These are phyloP conservation scores for Exophiala oligosperma DNA, from an alignment of 2,329 filamentous ascomycete genomes.

Conservation along the genomic window DNA sequence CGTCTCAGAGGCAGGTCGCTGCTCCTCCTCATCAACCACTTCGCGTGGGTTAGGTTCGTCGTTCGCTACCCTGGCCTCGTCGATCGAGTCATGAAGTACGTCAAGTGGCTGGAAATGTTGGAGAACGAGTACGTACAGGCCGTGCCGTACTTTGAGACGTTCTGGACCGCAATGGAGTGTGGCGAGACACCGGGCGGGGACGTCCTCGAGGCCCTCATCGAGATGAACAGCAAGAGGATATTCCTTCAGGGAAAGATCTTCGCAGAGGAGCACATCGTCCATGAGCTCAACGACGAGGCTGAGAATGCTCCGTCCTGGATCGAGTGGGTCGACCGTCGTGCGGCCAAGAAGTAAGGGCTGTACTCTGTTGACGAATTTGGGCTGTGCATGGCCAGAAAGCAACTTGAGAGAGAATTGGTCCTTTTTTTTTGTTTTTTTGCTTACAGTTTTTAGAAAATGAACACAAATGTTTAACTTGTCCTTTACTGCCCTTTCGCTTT, in stretches of 20 bases:
- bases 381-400: too few relatives aligned
- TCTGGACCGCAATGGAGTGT: not conserved
- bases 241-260: conserved; percentile 3
- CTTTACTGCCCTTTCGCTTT: too few relatives aligned
- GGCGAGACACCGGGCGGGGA: not conserved
- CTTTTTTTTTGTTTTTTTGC: too few relatives aligned
- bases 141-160: conserved; percentile 1
- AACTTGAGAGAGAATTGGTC: too few relatives aligned
- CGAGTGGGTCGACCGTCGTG: not conserved
- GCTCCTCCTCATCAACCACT: conserved; percentile 3
- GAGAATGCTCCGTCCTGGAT: conserved; percentile 2
- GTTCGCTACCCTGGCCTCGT: not conserved
- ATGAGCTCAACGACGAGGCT: not conserved
- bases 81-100: conserved; percentile 4
- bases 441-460: too few relatives aligned
- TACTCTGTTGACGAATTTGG: too few relatives aligned
- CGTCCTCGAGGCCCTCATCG: not conserved
- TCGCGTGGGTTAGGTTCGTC: conserved; percentile 8
- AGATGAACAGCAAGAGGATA: not conserved
- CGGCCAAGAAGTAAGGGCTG: too few relatives aligned
- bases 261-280: not conserved
- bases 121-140: conserved; percentile 5
- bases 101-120: conserved; percentile 14
- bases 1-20: not conserved
- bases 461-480: too few relatives aligned